Percentiles rank a stretch among this genome's conserved stretches.
Evolutionary conservation across 75 land plant genomes (phyloP).

Genomic region (Selaginella tamariscina): DNA sequence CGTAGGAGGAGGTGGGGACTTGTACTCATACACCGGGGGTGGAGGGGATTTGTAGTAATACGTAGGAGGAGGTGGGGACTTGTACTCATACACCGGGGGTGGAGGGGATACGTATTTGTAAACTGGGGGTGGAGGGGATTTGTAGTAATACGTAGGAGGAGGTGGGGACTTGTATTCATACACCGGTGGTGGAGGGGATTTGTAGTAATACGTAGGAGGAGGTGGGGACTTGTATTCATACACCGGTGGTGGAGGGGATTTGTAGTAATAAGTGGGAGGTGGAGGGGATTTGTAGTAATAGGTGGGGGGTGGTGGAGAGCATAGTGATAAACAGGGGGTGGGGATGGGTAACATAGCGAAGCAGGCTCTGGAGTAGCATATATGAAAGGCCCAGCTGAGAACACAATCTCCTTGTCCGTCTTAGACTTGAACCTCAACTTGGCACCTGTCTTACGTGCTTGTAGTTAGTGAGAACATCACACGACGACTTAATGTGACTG

Average conservation of each 20-base stretch:
- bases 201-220: conserved; percentile 5
- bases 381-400: background rate
- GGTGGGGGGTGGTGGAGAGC: conserved; percentile 7
- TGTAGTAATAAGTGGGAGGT: conserved; percentile 9
- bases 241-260: conserved; percentile 5
- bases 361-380: conserved; percentile 1
- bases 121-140: conserved; percentile 7
- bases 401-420: background rate
- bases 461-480: conserved; percentile 1
- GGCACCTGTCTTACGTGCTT: background rate
- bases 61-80: conserved; percentile 7
- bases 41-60: conserved; percentile 3
- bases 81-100: background rate
- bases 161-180: conserved; percentile 10
- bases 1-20: conserved; percentile 7
- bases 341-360: background rate
- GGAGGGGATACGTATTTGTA: conserved; percentile 3
- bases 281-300: conserved; percentile 11
- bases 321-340: background rate
- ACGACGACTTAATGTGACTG: background rate
- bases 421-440: conserved; percentile 1
- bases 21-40: background rate
- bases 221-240: background rate
- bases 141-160: conserved; percentile 8
- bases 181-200: conserved; percentile 1